Conservation (phyloP, 2,329 filamentous ascomycete genomes). For the Colletotrichum scovillei region DNA sequence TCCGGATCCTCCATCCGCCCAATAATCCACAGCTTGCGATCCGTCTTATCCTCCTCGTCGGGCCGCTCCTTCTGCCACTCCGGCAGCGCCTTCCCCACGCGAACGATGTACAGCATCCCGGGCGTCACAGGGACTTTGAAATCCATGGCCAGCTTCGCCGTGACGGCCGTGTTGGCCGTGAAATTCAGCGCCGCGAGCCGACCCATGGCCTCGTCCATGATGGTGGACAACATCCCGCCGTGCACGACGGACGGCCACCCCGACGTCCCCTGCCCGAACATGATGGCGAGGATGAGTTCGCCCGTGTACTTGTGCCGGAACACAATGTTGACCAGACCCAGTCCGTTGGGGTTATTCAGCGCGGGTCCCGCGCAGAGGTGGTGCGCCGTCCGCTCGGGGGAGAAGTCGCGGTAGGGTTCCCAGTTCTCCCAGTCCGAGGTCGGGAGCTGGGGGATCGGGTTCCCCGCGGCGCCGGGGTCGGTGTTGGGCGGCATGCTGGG, state of each 20-base stretch:
- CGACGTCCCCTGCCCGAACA: conserved; percentile 46
- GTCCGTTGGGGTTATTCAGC: conserved; percentile 41
- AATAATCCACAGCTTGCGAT: conserved; percentile 33
- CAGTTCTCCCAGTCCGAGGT: conserved; percentile 20
- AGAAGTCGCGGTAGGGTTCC: conserved; percentile 23
- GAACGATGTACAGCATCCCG: conserved; percentile 22
- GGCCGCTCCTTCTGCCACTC: conserved; percentile 9
- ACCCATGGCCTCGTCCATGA: conserved; percentile 53
- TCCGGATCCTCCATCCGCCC: conserved; percentile 26
- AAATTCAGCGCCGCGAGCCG: conserved; percentile 28
- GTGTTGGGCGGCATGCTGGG: not conserved
- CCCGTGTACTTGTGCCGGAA: conserved; percentile 43
- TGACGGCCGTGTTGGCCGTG: conserved; percentile 29
- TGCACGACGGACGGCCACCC: conserved; percentile 49
- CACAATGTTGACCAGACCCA: conserved; percentile 48
- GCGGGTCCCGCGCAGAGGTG: conserved; percentile 47
- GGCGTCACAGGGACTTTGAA: conserved; percentile 27
- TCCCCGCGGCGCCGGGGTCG: not conserved
- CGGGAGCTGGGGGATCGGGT: not conserved
- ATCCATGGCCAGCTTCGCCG: conserved; percentile 26
- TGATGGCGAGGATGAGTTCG: conserved; percentile 45
- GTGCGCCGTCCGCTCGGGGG: conserved; percentile 36
- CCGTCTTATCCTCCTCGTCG: conserved; percentile 29
- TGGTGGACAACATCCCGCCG: conserved; percentile 49
- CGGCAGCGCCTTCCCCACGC: conserved; percentile 18